Conservation (phyloP, 495 filamentous ascomycete species). For the Aspergillus sclerotiicarbonarius region DNA sequence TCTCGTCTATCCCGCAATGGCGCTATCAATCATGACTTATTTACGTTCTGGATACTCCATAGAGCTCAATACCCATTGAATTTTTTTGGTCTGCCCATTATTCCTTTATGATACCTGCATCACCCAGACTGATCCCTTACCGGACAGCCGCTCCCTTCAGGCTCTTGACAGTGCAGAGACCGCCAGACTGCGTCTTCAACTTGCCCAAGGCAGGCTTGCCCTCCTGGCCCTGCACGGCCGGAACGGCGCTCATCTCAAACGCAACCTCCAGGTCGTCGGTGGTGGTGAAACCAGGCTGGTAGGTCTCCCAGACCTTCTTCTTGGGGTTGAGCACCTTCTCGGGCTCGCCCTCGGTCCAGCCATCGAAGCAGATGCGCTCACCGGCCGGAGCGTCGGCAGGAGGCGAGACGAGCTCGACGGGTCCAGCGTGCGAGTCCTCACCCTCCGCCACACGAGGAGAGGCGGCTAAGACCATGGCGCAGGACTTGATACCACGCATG, state of each 20-base stretch:
- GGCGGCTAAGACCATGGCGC: constrained; percentile 94
- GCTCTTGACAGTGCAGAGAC: constrained; percentile 69
- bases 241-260: constrained; percentile 65
- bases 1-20: background rate
- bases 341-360: constrained; percentile 82
- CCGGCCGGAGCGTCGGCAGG: constrained; percentile 77
- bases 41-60: background rate
- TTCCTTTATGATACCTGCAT: background rate
- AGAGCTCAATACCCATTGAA: background rate
- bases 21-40: background rate
- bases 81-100: background rate
- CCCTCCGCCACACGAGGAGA: constrained; percentile 76
- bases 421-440: constrained; percentile 79
- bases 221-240: constrained; percentile 56
- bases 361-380: constrained; percentile 88
- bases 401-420: constrained; percentile 88
- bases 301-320: constrained; percentile 97
- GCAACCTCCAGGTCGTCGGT: constrained; percentile 74
- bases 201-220: constrained; percentile 65
- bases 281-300: constrained; percentile 92
- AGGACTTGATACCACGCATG: constrained; percentile 95
- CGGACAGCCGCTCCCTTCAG: constrained; percentile 71
- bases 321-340: constrained; percentile 94
- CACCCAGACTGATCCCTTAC: constrained; percentile 22
- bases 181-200: constrained; percentile 67